phyloP scores from a whole-genome alignment of 1,284 basidiomycete genomes.

The Omphalotus olearius region DNA sequence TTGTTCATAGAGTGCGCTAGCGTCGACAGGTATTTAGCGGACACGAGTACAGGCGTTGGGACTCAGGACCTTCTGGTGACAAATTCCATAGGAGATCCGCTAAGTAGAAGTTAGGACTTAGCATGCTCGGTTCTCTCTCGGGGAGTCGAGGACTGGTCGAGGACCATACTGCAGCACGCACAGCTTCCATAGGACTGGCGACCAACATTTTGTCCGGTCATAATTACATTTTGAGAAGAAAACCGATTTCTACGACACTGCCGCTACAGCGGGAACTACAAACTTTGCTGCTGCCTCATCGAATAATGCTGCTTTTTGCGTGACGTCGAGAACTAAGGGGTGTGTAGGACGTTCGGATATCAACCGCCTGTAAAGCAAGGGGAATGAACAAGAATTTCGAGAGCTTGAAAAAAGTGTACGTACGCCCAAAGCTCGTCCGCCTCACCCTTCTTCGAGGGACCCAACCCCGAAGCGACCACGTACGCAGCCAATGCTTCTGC shows the following conservation, averaged over 20 bases:
- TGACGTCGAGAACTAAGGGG: slow-evolving; percentile 63
- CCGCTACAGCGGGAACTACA: slow-evolving; percentile 46
- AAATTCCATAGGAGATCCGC: too few species aligned
- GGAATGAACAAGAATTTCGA: too few species aligned
- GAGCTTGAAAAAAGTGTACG: slow-evolving; percentile 28
- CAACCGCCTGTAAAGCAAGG: slow-evolving; percentile 44
- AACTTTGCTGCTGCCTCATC: slow-evolving; percentile 72
- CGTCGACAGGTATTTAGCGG: too few species aligned
- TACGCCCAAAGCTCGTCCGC: slow-evolving; percentile 69
- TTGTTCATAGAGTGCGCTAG: too few species aligned
- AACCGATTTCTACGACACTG: slow-evolving; percentile 22
- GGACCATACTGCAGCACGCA: not conserved
- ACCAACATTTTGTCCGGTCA: not conserved
- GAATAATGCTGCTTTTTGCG: slow-evolving; percentile 59
- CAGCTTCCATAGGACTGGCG: not conserved
- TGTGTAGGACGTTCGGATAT: slow-evolving; percentile 56
- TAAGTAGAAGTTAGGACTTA: too few species aligned
- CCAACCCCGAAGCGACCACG: slow-evolving; percentile 64
- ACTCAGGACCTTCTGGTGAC: too few species aligned
- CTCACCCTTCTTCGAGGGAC: slow-evolving; percentile 51
- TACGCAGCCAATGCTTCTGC: slow-evolving; percentile 70
- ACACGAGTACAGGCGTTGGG: not conserved
- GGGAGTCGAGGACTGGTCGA: not conserved
- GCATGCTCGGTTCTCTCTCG: not conserved
- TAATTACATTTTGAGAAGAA: too few species aligned